A percentile compares a stretch with the other conserved stretches of the same genome.
These are phyloP conservation scores for Mycena sanguinolenta DNA, from an alignment of 768 basidiomycete genomes.

Conservation along the genomic window DNA sequence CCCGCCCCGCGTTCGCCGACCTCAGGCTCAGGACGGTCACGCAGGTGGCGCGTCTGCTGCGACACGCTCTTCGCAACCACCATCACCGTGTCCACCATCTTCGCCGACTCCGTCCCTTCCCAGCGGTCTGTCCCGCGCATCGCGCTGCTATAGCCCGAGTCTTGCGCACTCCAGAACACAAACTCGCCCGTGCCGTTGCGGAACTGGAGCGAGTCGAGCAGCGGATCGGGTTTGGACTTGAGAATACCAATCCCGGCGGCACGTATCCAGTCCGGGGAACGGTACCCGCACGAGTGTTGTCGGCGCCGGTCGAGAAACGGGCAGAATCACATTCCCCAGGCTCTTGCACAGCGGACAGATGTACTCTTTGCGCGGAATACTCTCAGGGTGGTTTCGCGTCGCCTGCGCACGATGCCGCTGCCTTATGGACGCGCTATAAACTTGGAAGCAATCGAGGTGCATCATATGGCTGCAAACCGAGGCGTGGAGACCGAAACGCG, in stretches of 20 bases:
- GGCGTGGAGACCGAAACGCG: slow-evolving; percentile 87
- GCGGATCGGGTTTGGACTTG: slow-evolving; percentile 82
- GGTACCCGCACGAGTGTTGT: slow-evolving; percentile 68
- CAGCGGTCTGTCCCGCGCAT: slow-evolving; percentile 64
- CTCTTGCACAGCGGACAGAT: slow-evolving; percentile 98
- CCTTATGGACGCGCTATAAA: slow-evolving; percentile 88
- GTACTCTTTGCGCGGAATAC: slow-evolving; percentile 93
- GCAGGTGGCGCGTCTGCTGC: slow-evolving; percentile 85
- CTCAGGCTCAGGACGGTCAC: slow-evolving; percentile 82
- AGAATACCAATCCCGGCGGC: slow-evolving; percentile 91
- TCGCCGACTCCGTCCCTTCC: slow-evolving; percentile 71
- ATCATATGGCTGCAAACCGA: slow-evolving; percentile 97
- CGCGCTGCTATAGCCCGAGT: slow-evolving; percentile 73
- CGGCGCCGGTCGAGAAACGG: slow-evolving; percentile 70
- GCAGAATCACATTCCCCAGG: slow-evolving; percentile 93
- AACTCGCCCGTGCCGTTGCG: slow-evolving; percentile 89
- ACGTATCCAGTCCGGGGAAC: slow-evolving; percentile 92
- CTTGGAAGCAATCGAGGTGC: slow-evolving; percentile 95
- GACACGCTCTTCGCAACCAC: slow-evolving; percentile 83
- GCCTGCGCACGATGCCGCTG: slow-evolving; percentile 90
- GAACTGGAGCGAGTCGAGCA: slow-evolving; percentile 80
- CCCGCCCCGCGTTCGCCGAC: slow-evolving; percentile 82
- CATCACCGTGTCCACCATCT: slow-evolving; percentile 92
- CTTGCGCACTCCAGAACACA: slow-evolving; percentile 90
- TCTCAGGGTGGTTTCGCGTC: slow-evolving; percentile 94